Evolutionary conservation across 305 asterid genomes (phyloP), one percentile per base, ranked within the genome.

Genomic region (Rubia peregrina): DNA sequence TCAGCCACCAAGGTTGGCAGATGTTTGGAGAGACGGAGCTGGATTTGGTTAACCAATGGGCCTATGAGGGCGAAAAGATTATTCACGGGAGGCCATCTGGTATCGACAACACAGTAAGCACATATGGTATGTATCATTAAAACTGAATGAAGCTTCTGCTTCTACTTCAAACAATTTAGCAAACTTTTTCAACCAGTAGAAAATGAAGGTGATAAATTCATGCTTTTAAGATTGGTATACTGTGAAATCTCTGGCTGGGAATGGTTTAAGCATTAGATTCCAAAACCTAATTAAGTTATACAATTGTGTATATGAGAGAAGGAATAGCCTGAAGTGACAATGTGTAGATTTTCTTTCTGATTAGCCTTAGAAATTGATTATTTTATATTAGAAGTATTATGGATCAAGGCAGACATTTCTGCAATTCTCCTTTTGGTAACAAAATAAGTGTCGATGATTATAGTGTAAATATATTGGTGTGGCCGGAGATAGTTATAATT

Each of bases 21-120:
- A 73, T 72, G 72, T 88, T 84, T 68, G 87, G 81, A 30, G 96
- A 91, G 55, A 73, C 67, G 56, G 97, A 94, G 76, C 85, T 89
- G 73, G 96, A 89, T 24, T 80, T 91, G 77, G 90, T 91, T 71
- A 94, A 94, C 74, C 88, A 88, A 85, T 94, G 98, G 97, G 98
- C 98, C 26, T 86, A 88, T 60, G 98, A 89, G 78, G 97, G 97
- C 26, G 97, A 94, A 78, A 94, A 94, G 83, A 94, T 94, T 72
- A 84, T 91, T 67, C 98, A 94, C 66, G 98, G 98, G 84, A 94
- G 84, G 84, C 98, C 98, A 79, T 94, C 98, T 42, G 98, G 98
- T 71, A 88, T 94, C 60, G 98, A 94, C 87, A 94, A 94, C 68
- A 94, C 97, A 55, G 98, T 94, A 21, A 91, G 98, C 90, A 94